These are phyloP conservation scores for Lepidium didymum DNA, from an alignment of 345 rosid genomes.

Conservation along the genomic window DNA sequence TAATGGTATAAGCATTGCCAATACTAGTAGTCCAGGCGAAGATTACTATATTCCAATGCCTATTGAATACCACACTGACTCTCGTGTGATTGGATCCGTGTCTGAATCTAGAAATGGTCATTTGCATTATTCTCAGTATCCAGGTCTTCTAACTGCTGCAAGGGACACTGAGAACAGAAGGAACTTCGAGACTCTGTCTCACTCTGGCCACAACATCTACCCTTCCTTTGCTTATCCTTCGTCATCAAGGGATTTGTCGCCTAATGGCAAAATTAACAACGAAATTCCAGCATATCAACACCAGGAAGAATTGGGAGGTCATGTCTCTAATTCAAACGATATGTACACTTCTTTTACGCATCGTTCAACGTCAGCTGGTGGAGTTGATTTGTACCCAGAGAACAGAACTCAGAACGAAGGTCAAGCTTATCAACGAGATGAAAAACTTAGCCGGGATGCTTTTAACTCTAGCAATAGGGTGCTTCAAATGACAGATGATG, in stretches of 20 bases:
- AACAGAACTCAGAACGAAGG: slow-evolving; percentile 1
- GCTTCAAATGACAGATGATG: background rate
- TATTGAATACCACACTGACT: slow-evolving; percentile 8
- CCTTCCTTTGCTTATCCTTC: slow-evolving; percentile 26
- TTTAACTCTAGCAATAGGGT: slow-evolving; percentile 15
- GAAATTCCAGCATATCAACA: slow-evolving; percentile 8
- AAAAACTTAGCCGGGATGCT: slow-evolving; percentile 16
- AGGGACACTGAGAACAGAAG: slow-evolving; percentile 3
- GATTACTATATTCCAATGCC: slow-evolving; percentile 16
- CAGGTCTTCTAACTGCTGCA: slow-evolving; percentile 5
- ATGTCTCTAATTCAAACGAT: background rate
- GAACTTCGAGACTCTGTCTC: slow-evolving; percentile 14
- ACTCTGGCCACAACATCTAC: slow-evolving; percentile 14
- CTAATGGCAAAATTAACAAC: background rate
- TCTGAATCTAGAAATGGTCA: slow-evolving; percentile 2
- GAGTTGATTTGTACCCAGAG: slow-evolving; percentile 13
- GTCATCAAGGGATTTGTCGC: slow-evolving; percentile 5
- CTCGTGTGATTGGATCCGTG: slow-evolving; percentile 16
- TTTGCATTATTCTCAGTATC: slow-evolving; percentile 21
- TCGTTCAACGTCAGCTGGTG: slow-evolving; percentile 3
- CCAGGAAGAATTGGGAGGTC: slow-evolving; percentile 6
- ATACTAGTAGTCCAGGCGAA: slow-evolving; percentile 8
- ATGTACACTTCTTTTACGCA: slow-evolving; percentile 21
- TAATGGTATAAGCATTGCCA: slow-evolving; percentile 6
- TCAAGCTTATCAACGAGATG: slow-evolving; percentile 16